Evolutionary conservation across 768 basidiomycete species (phyloP).

Genomic region (Trametes punicea): DNA sequence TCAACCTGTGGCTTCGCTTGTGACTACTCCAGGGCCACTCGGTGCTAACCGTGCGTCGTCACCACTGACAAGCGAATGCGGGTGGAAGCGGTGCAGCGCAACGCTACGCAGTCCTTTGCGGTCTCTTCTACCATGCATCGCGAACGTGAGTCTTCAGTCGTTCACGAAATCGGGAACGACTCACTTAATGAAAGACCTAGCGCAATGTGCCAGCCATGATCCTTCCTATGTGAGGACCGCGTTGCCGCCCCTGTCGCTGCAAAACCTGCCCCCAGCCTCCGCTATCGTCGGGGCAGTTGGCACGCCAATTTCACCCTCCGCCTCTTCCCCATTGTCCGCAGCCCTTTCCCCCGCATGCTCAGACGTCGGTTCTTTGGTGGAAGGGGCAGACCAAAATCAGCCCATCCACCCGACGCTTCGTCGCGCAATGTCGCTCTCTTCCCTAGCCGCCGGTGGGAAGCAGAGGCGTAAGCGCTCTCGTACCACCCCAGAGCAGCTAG

Average conservation of each 20-base stretch:
- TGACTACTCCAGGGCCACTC: neutral
- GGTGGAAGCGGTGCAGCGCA: neutral
- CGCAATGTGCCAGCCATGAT: neutral
- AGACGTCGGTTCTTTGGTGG: neutral
- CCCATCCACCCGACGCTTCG: constrained; percentile 4
- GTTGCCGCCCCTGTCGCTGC: neutral
- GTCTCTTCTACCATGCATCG: neutral
- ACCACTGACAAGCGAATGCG: neutral
- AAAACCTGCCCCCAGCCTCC: neutral
- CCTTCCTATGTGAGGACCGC: neutral
- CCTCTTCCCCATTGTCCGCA: constrained; percentile 9
- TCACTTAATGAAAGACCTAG: neutral
- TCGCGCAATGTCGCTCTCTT: constrained; percentile 9
- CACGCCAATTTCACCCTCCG: neutral
- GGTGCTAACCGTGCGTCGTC: neutral
- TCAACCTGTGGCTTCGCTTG: neutral
- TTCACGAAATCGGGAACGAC: neutral
- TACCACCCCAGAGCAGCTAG: constrained; percentile 78
- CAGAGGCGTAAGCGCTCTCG: constrained; percentile 59
- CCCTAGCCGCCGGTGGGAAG: constrained; percentile 30
- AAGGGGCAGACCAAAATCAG: neutral
- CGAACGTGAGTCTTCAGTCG: neutral
- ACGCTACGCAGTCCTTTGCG: neutral
- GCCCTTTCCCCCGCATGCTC: constrained; percentile 7
- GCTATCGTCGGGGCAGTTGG: neutral